phyloP scores from a whole-genome alignment of 257 asterid species.

The Cordia subcordata region DNA sequence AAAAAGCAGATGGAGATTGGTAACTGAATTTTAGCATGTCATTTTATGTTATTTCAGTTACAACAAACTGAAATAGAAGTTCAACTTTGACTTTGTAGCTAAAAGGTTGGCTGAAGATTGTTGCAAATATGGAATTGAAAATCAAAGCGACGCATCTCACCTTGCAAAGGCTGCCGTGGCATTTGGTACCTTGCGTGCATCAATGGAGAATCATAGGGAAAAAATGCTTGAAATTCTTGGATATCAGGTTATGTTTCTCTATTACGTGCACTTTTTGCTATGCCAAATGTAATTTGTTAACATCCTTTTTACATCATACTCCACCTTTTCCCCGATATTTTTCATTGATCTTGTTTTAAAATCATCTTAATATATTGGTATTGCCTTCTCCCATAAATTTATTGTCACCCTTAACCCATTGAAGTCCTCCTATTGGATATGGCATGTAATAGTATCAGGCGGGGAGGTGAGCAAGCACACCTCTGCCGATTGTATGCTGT shows the following conservation, averaged over 20 bases:
- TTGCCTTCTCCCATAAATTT: no score
- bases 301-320: no score
- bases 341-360: no score
- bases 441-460: no score
- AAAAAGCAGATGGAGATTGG: constrained; percentile 89
- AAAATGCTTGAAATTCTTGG: constrained; percentile 71
- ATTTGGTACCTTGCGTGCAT: constrained; percentile 79
- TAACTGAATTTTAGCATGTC: constrained; percentile 25
- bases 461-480: no score
- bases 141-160: constrained; percentile 55
- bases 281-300: no score
- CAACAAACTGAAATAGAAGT: constrained; percentile 13
- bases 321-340: no score
- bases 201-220: constrained; percentile 87
- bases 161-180: constrained; percentile 63
- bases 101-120: constrained; percentile 85
- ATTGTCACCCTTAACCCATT: no score
- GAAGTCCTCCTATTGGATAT: no score
- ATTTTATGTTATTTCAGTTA: constrained; percentile 19
- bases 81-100: constrained; percentile 47
- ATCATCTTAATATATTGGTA: no score
- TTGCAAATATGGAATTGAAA: constrained; percentile 80
- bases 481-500: no score
- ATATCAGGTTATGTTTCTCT: constrained; percentile 47
- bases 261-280: no score